Base-by-base conservation (phyloP, 2,329 filamentous ascomycete species). In the Pyrenochaeta sp. region DNA sequence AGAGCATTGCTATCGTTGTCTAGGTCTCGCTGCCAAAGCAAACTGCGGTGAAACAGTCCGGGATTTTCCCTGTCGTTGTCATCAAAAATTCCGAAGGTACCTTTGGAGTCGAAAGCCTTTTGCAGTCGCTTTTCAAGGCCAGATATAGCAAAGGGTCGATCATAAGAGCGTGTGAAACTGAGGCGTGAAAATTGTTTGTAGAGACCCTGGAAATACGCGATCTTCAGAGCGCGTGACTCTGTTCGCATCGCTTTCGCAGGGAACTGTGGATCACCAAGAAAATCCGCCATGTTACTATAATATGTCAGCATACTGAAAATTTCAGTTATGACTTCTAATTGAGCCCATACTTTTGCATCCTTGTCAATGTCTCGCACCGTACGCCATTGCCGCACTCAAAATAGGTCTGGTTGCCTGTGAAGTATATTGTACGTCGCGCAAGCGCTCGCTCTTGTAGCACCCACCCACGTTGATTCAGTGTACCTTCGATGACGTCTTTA, bases 1-100 rank as follows among this genome's bases (percentile, higher is more conserved):
- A 62, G 29, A 30, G 20, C 27, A 27, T 14, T 11, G 11, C 12
- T 20, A 23, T 37, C 45, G 2, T 35, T 35, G 0, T 49, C 21
- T 14, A 64, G n/a, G n/a, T n/a, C n/a, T n/a, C 68, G 62, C 17
- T 60, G 56, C 72, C 74, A 77, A 0, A 77, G 51, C 0, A 77
- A 45, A 43, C 70, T 74, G 1, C 69, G 60, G 17, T 54, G 61
- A 2, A 75, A 56, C 6, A 63, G 50, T 2, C 54, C 47, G 23
- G n/a, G n/a, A n/a, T n/a, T n/a, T n/a, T n/a, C n/a, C 1, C 41
- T 23, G 3, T 54, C 44, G n/a, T 49, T 43, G n/a, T 54, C 49
- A 17, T 73, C 63, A 35, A 78, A 73, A 3, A 77, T 46, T 0
- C 76, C 75, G 31, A 20, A 39, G n/a, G 9, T 12, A 9, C 39